These are phyloP conservation scores for Neoboletus brunneissimus DNA, from an alignment of 768 basidiomycete species.

Conservation along the genomic window DNA sequence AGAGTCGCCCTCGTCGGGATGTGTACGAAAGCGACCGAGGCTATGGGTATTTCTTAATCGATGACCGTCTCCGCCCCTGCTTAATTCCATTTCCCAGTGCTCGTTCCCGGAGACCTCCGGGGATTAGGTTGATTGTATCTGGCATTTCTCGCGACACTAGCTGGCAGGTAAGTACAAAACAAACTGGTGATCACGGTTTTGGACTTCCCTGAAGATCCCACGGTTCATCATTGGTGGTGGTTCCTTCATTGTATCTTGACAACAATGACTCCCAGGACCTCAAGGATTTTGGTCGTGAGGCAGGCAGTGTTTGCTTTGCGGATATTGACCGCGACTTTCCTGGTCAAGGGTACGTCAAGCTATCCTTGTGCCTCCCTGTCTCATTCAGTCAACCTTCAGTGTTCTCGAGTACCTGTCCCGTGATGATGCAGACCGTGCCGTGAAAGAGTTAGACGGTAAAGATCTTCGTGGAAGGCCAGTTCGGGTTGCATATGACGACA, in stretches of 20 bases:
- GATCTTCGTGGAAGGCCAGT: slow-evolving; percentile 85
- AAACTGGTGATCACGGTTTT: not conserved
- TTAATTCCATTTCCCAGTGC: slow-evolving; percentile 40
- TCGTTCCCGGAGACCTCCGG: slow-evolving; percentile 74
- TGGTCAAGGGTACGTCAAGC: slow-evolving; percentile 73
- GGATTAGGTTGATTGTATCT: slow-evolving; percentile 79
- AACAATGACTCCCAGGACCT: slow-evolving; percentile 69
- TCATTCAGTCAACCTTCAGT: slow-evolving; percentile 39
- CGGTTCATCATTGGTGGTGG: slow-evolving; percentile 13
- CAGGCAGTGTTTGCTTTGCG: slow-evolving; percentile 89
- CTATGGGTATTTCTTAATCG: slow-evolving; percentile 46
- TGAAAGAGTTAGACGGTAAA: slow-evolving; percentile 79
- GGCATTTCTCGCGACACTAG: slow-evolving; percentile 93
- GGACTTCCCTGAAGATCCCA: slow-evolving; percentile 20
- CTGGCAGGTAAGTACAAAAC: slow-evolving; percentile 84
- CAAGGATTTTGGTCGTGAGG: slow-evolving; percentile 96
- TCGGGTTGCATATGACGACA: slow-evolving; percentile 64
- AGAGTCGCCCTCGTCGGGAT: slow-evolving; percentile 82
- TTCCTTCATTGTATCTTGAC: slow-evolving; percentile 16
- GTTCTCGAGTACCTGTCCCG: slow-evolving; percentile 87
- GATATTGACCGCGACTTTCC: slow-evolving; percentile 88
- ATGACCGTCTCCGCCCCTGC: slow-evolving; percentile 3
- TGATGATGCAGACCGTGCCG: slow-evolving; percentile 92
- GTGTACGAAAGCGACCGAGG: slow-evolving; percentile 56
- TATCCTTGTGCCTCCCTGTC: not conserved